Evolutionary conservation across 441 rosid genomes (phyloP), one percentile per base, ranked within the genome.

Genomic region (Pelargonium exstipulatum): DNA sequence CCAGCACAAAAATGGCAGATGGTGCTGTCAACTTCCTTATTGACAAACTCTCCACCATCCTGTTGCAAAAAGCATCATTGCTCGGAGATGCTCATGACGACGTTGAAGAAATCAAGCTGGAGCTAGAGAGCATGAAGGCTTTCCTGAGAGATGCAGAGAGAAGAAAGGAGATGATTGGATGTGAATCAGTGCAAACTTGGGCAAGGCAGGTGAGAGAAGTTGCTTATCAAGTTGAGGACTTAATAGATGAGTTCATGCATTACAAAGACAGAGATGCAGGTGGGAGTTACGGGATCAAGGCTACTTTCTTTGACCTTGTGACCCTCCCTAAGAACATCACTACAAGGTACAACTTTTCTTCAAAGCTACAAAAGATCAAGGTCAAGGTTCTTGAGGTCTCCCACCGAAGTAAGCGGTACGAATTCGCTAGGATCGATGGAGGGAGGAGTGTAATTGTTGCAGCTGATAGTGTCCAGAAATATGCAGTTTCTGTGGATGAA

Each of bases 151-250:
- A 57, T 16, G 62, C 62, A 16, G 62, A 57, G 29, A 57, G 62
- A 18, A 57, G 62, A 17, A 57, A 57, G 62, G 62, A 57, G 29
- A 17, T 16, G 62, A 57, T 9, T 7, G 62, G 12, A 14, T 49
- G 26, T 7, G 62, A 49, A 14, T 49, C 62, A 16, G 62, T 57
- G 62, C 22, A 57, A 8, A 57, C 62, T 7, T 57, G 62, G 62
- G 62, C 17, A 20, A 57, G 62, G 62, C 62, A 57, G 29, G 62
- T 57, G 0, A 57, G 62, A 57, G 62, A 57, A 57, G 62, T 57
- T 6, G 62, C 62, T 2, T 16, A 18, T 18, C 7, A 57, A 57
- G 29, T 57, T 5, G 62, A 57, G 62, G 62, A 57, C 17, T 16
- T 57, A 18, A 20, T 57, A 1, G 62, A 57, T 7, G 62, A 57